These are phyloP conservation scores for Lactarius hatsudake DNA, from an alignment of 768 basidiomycete genomes.

Conservation along the genomic window DNA sequence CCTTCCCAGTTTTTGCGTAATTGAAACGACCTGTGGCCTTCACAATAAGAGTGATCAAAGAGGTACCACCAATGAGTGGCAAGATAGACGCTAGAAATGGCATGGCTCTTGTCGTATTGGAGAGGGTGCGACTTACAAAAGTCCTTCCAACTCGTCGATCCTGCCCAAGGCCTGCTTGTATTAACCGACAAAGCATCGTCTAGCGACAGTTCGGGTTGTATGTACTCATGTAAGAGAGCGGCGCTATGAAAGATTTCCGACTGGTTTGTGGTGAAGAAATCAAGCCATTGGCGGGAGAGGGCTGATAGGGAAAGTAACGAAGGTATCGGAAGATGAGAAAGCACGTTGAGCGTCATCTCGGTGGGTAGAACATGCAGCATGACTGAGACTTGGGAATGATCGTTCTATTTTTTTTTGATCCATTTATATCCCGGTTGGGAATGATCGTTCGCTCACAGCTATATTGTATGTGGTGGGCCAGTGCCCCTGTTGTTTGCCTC, in stretches of 20 bases:
- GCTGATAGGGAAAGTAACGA: constrained; percentile 38
- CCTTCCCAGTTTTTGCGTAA: constrained; percentile 58
- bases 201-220: constrained; percentile 36
- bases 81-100: background rate
- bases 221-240: constrained; percentile 33
- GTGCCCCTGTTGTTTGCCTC: no score
- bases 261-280: constrained; percentile 49
- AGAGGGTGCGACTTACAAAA: constrained; percentile 29
- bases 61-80: background rate
- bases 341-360: constrained; percentile 50
- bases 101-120: background rate
- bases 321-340: constrained; percentile 49
- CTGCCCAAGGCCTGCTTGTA: constrained; percentile 25
- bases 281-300: constrained; percentile 5
- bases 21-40: constrained; percentile 47
- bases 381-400: no score
- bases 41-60: constrained; percentile 9
- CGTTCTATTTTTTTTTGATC: no score
- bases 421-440: no score
- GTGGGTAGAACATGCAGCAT: constrained; percentile 42
- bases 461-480: no score
- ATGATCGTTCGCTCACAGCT: no score
- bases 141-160: background rate
- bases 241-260: constrained; percentile 55
- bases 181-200: constrained; percentile 34